Conservation (phyloP, 2,329 filamentous ascomycete species). For the Neopestalotiopsis sp. region DNA sequence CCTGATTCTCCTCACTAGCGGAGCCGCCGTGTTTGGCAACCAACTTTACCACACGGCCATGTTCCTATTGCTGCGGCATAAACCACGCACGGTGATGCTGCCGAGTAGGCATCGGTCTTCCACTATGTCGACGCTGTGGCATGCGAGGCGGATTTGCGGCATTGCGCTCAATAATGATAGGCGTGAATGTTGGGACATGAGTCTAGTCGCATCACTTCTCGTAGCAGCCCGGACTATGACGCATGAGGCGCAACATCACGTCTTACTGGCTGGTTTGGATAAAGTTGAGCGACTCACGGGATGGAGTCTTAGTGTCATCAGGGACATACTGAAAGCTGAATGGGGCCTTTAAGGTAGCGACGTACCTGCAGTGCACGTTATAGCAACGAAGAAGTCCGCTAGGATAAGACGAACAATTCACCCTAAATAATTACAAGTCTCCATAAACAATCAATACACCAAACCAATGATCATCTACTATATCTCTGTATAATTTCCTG, state of each 20-base stretch:
- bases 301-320: slow-evolving; percentile 39
- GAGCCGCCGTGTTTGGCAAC: slow-evolving; percentile 52
- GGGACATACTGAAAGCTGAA: slow-evolving; percentile 30
- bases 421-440: no score
- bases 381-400: no score
- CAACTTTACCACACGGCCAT: slow-evolving; percentile 63
- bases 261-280: slow-evolving; percentile 44
- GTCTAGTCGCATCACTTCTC: slow-evolving; percentile 50
- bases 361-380: no score
- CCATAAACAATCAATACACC: no score
- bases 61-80: slow-evolving; percentile 55
- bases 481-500: no score
- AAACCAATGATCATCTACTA: no score
- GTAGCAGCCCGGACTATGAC: slow-evolving; percentile 52
- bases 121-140: slow-evolving; percentile 50
- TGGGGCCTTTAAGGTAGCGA: no score
- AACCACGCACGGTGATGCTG: slow-evolving; percentile 47
- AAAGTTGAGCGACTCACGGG: slow-evolving; percentile 45
- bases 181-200: slow-evolving; percentile 51
- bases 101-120: slow-evolving; percentile 34
- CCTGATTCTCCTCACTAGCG: slow-evolving; percentile 42
- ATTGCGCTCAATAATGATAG: slow-evolving; percentile 53
- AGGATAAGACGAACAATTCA: no score
- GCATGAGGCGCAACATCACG: slow-evolving; percentile 50
- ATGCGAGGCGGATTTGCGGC: slow-evolving; percentile 53